Evolutionary conservation across 192 early-diverging fungal genomes (phyloP).

Genomic region (Coemansia sp.): DNA sequence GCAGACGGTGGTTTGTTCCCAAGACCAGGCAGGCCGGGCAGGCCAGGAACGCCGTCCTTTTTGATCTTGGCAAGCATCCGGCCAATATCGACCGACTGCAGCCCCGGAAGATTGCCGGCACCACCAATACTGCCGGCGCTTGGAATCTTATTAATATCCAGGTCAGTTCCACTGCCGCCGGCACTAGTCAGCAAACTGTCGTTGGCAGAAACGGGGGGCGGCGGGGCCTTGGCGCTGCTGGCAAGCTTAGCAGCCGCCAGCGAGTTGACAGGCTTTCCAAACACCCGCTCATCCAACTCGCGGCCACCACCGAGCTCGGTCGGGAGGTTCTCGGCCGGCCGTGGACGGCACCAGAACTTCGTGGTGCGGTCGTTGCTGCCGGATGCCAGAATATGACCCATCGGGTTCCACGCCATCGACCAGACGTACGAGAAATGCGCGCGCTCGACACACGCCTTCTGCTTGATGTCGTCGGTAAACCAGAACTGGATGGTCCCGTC

Average conservation of each 20-base stretch:
- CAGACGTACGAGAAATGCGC: conserved; percentile 91
- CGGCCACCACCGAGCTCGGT: conserved; percentile 38
- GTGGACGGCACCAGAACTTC: conserved; percentile 90
- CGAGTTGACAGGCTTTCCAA: conserved; percentile 20
- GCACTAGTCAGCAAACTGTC: neutral
- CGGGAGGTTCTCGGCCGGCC: conserved; percentile 69
- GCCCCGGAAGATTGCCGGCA: conserved; percentile 18
- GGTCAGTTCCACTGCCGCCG: neutral
- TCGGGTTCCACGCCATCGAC: conserved; percentile 96
- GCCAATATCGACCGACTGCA: conserved; percentile 35
- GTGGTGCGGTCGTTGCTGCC: conserved; percentile 97
- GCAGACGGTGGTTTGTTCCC: neutral
- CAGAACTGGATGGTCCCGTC: conserved; percentile 62
- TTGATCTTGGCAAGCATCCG: conserved; percentile 47
- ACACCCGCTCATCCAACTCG: conserved; percentile 38
- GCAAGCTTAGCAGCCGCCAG: conserved; percentile 25
- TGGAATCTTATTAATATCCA: neutral
- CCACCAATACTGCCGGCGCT: neutral
- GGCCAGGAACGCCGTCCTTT: conserved; percentile 16
- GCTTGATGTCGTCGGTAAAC: conserved; percentile 68
- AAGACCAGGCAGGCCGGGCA: conserved; percentile 30
- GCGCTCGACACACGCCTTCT: conserved; percentile 60
- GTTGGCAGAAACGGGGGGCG: neutral
- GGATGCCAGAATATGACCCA: conserved; percentile 90
- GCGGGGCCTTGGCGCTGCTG: neutral